A percentile compares a stretch with the other conserved stretches of the same genome.
These are phyloP conservation scores for Coprinellus aureogranulatus DNA, from an alignment of 768 basidiomycete species.

Conservation along the genomic window DNA sequence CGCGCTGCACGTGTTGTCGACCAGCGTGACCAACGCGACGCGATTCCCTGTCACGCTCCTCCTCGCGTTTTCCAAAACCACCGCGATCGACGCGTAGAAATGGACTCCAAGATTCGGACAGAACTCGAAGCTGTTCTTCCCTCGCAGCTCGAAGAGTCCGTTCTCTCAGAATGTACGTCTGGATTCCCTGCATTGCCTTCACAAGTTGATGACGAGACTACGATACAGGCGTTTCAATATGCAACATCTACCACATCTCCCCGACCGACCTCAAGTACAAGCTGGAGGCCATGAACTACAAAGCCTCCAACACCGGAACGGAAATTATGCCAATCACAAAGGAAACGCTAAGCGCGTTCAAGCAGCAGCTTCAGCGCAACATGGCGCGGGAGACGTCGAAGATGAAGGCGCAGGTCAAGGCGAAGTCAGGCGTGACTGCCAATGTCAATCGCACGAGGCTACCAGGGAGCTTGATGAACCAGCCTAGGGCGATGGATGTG, in stretches of 20 bases:
- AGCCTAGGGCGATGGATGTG: conserved; percentile 17
- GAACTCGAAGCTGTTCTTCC: not conserved
- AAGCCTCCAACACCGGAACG: conserved; percentile 31
- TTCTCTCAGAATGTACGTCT: conserved; percentile 52
- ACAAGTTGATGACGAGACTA: not conserved
- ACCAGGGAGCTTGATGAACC: conserved; percentile 22
- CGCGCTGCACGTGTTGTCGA: conserved; percentile 3
- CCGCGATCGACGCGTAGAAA: too few species aligned
- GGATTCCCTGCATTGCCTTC: not conserved
- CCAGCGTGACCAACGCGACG: not conserved
- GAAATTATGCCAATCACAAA: conserved; percentile 40
- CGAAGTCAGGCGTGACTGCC: conserved; percentile 21
- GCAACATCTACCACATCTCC: conserved; percentile 55
- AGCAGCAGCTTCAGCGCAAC: conserved; percentile 49
- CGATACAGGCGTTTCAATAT: conserved; percentile 60
- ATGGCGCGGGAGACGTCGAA: conserved; percentile 32
- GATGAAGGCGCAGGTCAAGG: conserved; percentile 29
- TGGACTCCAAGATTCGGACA: not conserved
- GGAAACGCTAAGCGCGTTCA: conserved; percentile 49
- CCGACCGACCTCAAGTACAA: conserved; percentile 61
- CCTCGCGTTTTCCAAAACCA: not conserved
- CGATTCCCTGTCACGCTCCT: not conserved
- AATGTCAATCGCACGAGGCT: conserved; percentile 37
- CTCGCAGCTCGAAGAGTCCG: not conserved
- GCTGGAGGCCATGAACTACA: conserved; percentile 59